Conservation (phyloP, 2,329 filamentous ascomycete genomes). For the Cladophialophora exuberans region DNA sequence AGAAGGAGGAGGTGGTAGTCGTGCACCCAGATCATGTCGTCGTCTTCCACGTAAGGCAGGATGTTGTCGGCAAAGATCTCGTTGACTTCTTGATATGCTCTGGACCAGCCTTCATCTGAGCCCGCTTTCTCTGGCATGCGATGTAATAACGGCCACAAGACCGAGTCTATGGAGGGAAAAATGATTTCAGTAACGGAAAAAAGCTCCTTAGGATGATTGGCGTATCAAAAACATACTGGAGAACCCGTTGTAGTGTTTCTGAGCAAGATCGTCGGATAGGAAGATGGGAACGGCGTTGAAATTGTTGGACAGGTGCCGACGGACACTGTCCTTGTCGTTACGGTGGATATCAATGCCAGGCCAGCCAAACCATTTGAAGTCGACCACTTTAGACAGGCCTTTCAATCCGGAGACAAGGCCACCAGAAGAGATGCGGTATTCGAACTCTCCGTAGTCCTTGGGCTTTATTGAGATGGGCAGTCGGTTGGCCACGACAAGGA, state of each 20-base stretch:
- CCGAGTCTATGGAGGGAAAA: constrained; percentile 66
- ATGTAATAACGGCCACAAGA: constrained; percentile 95
- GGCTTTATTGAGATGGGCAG: constrained; percentile 96
- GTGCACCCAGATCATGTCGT: constrained; percentile 91
- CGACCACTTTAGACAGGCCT: constrained; percentile 87
- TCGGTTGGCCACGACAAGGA: constrained; percentile 90
- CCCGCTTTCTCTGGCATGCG: constrained; percentile 74
- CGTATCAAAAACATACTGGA: constrained; percentile 70
- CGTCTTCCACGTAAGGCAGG: constrained; percentile 77
- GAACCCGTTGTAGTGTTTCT: constrained; percentile 95
- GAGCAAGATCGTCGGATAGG: constrained; percentile 86
- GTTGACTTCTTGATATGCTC: constrained; percentile 86
- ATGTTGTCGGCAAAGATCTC: constrained; percentile 84
- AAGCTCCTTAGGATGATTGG: not conserved
- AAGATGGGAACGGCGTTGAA: constrained; percentile 91
- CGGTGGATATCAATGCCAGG: constrained; percentile 90
- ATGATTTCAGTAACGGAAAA: not conserved
- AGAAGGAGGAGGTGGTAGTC: constrained; percentile 98
- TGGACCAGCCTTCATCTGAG: constrained; percentile 79
- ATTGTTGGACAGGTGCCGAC: constrained; percentile 77
- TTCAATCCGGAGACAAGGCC: constrained; percentile 91
- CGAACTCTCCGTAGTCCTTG: constrained; percentile 85
- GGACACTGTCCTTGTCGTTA: constrained; percentile 73
- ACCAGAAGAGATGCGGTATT: constrained; percentile 93
- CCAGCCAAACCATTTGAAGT: constrained; percentile 99